These are phyloP conservation scores for Ganoderma boninense DNA, from an alignment of 1,284 basidiomycete genomes.

Conservation along the genomic window DNA sequence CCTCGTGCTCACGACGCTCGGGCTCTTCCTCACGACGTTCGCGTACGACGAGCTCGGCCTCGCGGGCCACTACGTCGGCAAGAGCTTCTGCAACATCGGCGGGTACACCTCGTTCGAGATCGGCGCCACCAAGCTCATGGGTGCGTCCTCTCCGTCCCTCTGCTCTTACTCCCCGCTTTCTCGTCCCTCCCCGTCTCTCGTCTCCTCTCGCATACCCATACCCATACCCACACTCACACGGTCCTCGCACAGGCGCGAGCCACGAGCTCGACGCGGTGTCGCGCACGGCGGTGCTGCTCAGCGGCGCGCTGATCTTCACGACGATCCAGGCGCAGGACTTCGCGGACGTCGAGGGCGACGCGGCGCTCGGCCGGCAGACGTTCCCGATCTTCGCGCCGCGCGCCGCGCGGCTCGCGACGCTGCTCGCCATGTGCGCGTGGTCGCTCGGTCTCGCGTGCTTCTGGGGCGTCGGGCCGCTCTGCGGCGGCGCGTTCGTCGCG, in stretches of 20 bases:
- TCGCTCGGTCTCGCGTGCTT: constrained; percentile 36
- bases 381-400: constrained; percentile 45
- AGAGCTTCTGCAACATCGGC: constrained; percentile 43
- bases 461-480: constrained; percentile 33
- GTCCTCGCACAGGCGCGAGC: constrained; percentile 24
- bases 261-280: constrained; percentile 37
- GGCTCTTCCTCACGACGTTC: constrained; percentile 38
- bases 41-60: constrained; percentile 42
- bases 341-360: constrained; percentile 45
- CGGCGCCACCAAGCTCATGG: constrained; percentile 42
- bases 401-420: constrained; percentile 38
- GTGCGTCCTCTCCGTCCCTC: constrained; percentile 33
- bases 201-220: too few species aligned
- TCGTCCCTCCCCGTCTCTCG: too few species aligned
- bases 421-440: constrained; percentile 40
- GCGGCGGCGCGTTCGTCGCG: constrained; percentile 30
- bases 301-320: constrained; percentile 43
- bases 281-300: constrained; percentile 21
- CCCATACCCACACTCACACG: too few species aligned
- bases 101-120: constrained; percentile 46
- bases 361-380: constrained; percentile 40
- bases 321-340: constrained; percentile 36
- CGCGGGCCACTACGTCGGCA: constrained; percentile 37
- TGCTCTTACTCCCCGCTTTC: too few species aligned
- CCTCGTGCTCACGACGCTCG: constrained; percentile 35